Evolutionary conservation across 2,329 filamentous ascomycete species (phyloP), one percentile per base, ranked within the genome.

Genomic region (Aspergillus novoparasiticus): DNA sequence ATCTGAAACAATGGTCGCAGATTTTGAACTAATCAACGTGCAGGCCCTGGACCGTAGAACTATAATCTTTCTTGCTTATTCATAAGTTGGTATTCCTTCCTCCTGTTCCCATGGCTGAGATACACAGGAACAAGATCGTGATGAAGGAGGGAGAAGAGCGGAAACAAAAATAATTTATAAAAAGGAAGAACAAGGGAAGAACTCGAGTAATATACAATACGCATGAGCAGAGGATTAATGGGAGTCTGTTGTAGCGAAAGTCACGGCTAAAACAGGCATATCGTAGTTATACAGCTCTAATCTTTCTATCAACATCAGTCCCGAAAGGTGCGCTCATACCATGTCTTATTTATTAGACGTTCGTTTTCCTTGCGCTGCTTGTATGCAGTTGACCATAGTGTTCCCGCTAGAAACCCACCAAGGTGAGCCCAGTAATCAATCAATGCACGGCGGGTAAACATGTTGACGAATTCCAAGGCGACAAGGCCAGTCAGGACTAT

Each of bases 351-450:
- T 51, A 67, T 54, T 41, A 60, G 61, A 39, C 55, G 57, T 36
- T 69, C 62, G 57, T 57, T 59, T 30, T 67, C 64, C 39, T 59
- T 57, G 19, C 6, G 39, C 16, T 63, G 62, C n/a, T 66, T 68
- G 36, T 58, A 65, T 26, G 51, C 58, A 19, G 60, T 19, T 9
- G 66, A 65, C 58, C 64, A 71, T 9, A 69, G 65, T 2, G 72
- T 69, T 48, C 80, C 80, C 6, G 73, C 68, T 6, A 77, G 65
- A 63, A 79, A 79, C 0, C 80, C 80, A 30, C 78, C 78, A 39
- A 81, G 68, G 69, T 82, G 80, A 16, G 79, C 78, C 59, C 73
- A 76, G 58, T 80, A 72, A 62, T 81, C 79, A 16, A 72, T 74
- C 26, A 58, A 41, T 19, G 75, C 67, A 30, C 73, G 71, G 50